These are phyloP conservation scores for Vicia sativa DNA, from an alignment of 306 rosid species.

Conservation along the genomic window DNA sequence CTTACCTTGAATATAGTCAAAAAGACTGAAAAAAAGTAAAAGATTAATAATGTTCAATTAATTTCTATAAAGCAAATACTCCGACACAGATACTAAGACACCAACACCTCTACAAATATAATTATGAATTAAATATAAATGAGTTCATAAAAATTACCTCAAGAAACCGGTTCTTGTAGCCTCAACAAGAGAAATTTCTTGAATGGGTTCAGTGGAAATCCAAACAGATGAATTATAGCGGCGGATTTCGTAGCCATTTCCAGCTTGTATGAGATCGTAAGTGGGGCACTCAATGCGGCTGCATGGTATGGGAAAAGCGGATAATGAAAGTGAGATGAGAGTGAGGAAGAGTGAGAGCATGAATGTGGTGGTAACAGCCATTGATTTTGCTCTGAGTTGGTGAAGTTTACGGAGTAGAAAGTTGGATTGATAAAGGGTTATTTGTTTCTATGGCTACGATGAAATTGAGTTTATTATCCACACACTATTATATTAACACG, in stretches of 20 bases:
- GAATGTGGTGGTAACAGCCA: slow-evolving; percentile 46
- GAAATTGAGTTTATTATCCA: background rate
- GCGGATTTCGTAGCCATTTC: slow-evolving; percentile 63
- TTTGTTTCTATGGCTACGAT: background rate
- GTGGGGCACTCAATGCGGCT: slow-evolving; percentile 71
- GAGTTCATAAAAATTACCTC: slow-evolving; percentile 40
- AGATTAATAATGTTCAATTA: background rate
- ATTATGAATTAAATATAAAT: background rate
- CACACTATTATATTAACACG: slow-evolving; percentile 5
- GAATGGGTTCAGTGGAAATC: slow-evolving; percentile 61
- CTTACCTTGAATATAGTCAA: slow-evolving; percentile 80
- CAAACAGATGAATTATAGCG: slow-evolving; percentile 65
- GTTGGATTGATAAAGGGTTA: background rate
- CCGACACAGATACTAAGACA: too few relatives aligned
- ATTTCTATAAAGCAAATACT: too few relatives aligned
- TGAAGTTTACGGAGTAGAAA: background rate
- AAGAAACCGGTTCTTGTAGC: slow-evolving; percentile 78
- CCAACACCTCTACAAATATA: too few relatives aligned
- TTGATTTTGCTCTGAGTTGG: background rate
- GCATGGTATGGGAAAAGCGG: slow-evolving; percentile 56
- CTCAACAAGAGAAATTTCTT: slow-evolving; percentile 62
- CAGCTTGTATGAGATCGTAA: slow-evolving; percentile 46
- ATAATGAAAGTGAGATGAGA: slow-evolving; percentile 49
- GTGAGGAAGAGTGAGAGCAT: slow-evolving; percentile 53
- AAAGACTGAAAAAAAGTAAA: slow-evolving; percentile 52